Percentiles rank a stretch among this genome's conserved stretches.
These are phyloP conservation scores for Nicotiana obtusifolia DNA, from an alignment of 257 asterid genomes.

Conservation along the genomic window DNA sequence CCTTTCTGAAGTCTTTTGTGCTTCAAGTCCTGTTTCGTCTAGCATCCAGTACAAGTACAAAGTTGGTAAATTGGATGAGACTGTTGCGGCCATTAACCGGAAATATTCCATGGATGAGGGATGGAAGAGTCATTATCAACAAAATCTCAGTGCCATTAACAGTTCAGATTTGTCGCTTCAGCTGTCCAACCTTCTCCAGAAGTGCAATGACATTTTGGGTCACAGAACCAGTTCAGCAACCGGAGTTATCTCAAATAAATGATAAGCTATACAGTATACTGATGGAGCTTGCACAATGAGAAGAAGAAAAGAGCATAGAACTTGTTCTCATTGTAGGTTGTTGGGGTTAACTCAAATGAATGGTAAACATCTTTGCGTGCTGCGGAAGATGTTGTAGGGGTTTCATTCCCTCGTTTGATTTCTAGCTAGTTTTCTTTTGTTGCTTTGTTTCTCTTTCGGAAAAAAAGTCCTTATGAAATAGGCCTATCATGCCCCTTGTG, in stretches of 20 bases:
- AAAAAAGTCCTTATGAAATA: too few species aligned
- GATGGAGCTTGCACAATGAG: background rate
- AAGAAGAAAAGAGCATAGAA: background rate
- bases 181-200: slow-evolving; percentile 6
- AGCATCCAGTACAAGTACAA: background rate
- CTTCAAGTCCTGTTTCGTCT: background rate
- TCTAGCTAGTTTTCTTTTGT: too few species aligned
- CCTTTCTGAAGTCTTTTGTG: background rate
- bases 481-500: too few species aligned
- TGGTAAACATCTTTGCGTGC: too few species aligned
- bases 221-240: background rate
- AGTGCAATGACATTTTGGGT: slow-evolving; percentile 13
- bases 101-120: slow-evolving; percentile 3
- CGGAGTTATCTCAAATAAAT: background rate
- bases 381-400: too few species aligned
- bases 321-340: background rate
- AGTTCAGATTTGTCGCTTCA: background rate
- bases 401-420: too few species aligned
- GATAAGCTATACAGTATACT: background rate
- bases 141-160: background rate
- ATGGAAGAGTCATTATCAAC: slow-evolving; percentile 7
- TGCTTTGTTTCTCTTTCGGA: too few species aligned
- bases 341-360: too few species aligned
- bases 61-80: background rate
- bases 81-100: background rate